Evolutionary conservation across 139 green algal species (phyloP).

Genomic region (Edaphochlamys debaryana): DNA sequence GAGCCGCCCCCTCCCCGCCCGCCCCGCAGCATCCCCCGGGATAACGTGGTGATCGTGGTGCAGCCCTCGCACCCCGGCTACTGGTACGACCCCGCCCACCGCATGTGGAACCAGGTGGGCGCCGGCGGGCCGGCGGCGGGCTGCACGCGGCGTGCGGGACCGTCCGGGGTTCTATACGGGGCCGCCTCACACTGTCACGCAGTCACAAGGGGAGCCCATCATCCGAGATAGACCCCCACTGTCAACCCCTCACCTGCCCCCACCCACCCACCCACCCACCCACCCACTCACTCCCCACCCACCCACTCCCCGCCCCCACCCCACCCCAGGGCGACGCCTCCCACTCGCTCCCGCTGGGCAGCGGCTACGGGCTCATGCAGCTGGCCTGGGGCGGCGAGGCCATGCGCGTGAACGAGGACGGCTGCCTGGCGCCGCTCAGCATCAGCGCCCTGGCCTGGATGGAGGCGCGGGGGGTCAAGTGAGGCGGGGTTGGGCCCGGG

Average conservation of each 20-base stretch:
- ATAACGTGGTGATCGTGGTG: slow-evolving; percentile 30
- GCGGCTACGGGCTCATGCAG: slow-evolving; percentile 35
- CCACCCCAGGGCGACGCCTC: not conserved
- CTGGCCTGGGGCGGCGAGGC: slow-evolving; percentile 28
- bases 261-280: too few relatives aligned
- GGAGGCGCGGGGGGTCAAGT: slow-evolving; percentile 16
- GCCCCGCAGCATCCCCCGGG: not conserved
- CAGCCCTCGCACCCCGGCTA: slow-evolving; percentile 26
- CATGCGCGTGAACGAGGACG: not conserved
- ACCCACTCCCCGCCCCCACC: too few relatives aligned
- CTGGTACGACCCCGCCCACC: slow-evolving; percentile 5
- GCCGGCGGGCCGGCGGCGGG: too few relatives aligned
- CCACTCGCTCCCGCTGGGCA: too few relatives aligned
- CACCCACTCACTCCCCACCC: too few relatives aligned
- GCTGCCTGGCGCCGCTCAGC: not conserved
- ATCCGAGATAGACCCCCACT: too few relatives aligned
- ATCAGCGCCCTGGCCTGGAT: not conserved
- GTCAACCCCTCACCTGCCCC: too few relatives aligned
- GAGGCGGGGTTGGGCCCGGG: not conserved
- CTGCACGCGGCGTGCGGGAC: too few relatives aligned
- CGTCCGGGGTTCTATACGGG: too few relatives aligned
- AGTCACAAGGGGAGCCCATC: too few relatives aligned
- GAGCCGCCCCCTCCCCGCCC: too few relatives aligned
- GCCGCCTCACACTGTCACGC: too few relatives aligned
- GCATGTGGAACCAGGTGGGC: not conserved